Conservation (phyloP, 192 early-diverging fungal genomes). For the Backusella macrospora region DNA sequence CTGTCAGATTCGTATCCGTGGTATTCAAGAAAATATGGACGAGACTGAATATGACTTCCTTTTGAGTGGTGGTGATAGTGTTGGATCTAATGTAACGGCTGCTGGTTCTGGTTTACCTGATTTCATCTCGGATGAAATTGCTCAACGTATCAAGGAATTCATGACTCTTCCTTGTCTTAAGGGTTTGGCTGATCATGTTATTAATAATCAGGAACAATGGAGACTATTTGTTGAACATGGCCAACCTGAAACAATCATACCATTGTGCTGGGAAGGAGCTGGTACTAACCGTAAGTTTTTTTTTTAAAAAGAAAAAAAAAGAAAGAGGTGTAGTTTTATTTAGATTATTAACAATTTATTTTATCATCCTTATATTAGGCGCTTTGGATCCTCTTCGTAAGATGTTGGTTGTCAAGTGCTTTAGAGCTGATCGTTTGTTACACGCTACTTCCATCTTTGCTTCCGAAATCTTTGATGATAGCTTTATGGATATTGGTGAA, state of each 20-base stretch:
- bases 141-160: constrained; percentile 48
- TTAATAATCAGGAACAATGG: constrained; percentile 49
- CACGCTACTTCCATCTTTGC: constrained; percentile 72
- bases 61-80: constrained; percentile 60
- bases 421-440: constrained; percentile 90
- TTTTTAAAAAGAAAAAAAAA: background rate
- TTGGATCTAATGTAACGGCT: constrained; percentile 38
- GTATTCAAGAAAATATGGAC: constrained; percentile 54
- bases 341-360: background rate
- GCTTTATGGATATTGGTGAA: constrained; percentile 60
- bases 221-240: constrained; percentile 46
- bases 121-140: constrained; percentile 56
- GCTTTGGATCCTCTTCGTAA: constrained; percentile 71
- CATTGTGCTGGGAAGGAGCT: constrained; percentile 54
- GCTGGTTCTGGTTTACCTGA: constrained; percentile 41
- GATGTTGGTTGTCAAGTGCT: constrained; percentile 78
- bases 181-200: constrained; percentile 42
- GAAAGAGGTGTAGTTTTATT: background rate
- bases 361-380: constrained; percentile 21
- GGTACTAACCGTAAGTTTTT: constrained; percentile 33
- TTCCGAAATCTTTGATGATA: constrained; percentile 66
- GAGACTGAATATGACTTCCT: constrained; percentile 74
- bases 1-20: constrained; percentile 82
- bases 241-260: constrained; percentile 52
- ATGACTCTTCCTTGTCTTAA: constrained; percentile 46